Base-by-base conservation (phyloP, 75 land plant genomes). In the Selaginella tamariscina region DNA sequence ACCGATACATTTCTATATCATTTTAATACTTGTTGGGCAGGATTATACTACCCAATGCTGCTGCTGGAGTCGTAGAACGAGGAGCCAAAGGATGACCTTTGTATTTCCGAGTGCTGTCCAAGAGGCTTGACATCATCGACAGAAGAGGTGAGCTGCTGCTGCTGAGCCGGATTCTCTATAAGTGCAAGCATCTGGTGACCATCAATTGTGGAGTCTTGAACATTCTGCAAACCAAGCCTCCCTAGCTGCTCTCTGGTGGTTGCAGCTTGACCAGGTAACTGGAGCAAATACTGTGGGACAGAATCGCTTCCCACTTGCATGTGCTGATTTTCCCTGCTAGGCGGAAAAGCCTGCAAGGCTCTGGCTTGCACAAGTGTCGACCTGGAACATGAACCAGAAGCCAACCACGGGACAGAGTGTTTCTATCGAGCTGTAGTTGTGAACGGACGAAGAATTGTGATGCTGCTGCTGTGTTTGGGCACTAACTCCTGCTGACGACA, bases 21-120 rank as follows among this genome's bases (percentile, higher is more conserved):
- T n/a, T n/a, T n/a, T n/a, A n/a, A n/a, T n/a, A n/a, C n/a, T n/a
- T n/a, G n/a, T n/a, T n/a, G n/a, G n/a, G n/a, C n/a, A n/a, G n/a
- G n/a, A n/a, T n/a, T n/a, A n/a, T n/a, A n/a, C n/a, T n/a, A n/a
- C n/a, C n/a, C 49, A 39, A 39, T 39, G 11, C 49, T 15, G 49
- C 49, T 39, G 49, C 49, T 39, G 49, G 49, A 39, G 49, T 39
- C 49, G 49, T 39, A 39, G 49, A 39, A 39, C 11, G 49, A 39
- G 49, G 49, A 39, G 49, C 49, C 15, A 15, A 39, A 39, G 49
- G 49, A 39, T 5, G 49, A 39, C 11, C 11, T 5, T 39, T 39
- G 49, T 5, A 39, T 39, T 15, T 39, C 49, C 49, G 49, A 39
- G 49, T 39, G 49, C 11, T 15, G 49, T 5, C 49, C 11, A 39